Base-by-base conservation (phyloP, 495 filamentous ascomycete genomes). In the Talaromyces trachyspermus region DNA sequence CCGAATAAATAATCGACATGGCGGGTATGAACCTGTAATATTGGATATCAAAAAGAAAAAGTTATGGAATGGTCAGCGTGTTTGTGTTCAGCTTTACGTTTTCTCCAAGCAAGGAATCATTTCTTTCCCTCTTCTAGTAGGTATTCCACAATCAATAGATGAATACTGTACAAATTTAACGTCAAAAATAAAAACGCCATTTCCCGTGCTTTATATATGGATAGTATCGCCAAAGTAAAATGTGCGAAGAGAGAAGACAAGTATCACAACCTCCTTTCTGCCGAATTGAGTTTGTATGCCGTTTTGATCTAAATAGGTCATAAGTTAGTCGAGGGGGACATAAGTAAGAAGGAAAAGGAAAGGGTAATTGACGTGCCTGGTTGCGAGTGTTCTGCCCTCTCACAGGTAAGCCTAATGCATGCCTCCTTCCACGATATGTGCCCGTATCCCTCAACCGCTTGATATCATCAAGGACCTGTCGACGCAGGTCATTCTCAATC, bases 351-450 rank as follows among this genome's bases (percentile, higher is more conserved):
- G 47, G 20, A 50, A 37, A 44, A 54, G 56, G 22, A 42, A 50
- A 51, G 10, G 30, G 2, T 22, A 30, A 19, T 14, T 6, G 14
- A 68, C 79, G 46, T 54, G 84, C 81, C 71, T 94, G 89, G 55
- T 68, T 87, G 56, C 86, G 79, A 18, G 92, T 97, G 50, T 72
- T 76, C 67, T 98, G 92, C 57, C 91, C 90, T 48, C 89, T 74
- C 36, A 89, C 89, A 10, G 89, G 89, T 69, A 95, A 64, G 39
- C 80, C 77, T 79, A 95, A 83, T 30, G 89, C 91, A 75, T 98
- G 92, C 51, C 94, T 71, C 62, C 87, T 79, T 45, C 92, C 92
- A 29, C 94, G 72, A 65, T 95, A 95, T 10, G 86, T 80, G 26
- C 91, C 91, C 68, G 95, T 95, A 62, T 95, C 90, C 60, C 84